Conservation (phyloP, 75 land plant genomes). For the Sequoia sempervirens region DNA sequence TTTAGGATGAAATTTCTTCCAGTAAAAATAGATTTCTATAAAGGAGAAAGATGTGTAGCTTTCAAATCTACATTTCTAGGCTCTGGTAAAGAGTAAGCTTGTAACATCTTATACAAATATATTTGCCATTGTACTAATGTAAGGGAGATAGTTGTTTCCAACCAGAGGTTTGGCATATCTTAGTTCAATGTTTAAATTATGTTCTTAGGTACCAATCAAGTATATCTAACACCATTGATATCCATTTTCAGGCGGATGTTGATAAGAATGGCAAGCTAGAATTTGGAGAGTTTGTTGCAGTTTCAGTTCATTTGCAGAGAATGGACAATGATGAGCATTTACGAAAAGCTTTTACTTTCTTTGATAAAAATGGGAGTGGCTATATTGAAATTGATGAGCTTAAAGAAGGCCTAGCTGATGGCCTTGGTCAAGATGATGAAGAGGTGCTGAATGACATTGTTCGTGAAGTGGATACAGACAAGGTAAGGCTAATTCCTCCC, state of each 20-base stretch:
- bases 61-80: background rate
- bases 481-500: constrained; percentile 29
- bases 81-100: background rate
- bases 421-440: constrained; percentile 40
- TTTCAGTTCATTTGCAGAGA: constrained; percentile 74
- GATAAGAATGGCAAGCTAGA: constrained; percentile 85
- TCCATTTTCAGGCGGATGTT: constrained; percentile 62
- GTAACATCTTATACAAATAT: background rate
- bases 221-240: background rate
- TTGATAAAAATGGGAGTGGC: constrained; percentile 75
- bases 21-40: background rate
- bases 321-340: constrained; percentile 84
- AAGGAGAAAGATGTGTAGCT: background rate
- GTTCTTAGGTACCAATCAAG: background rate
- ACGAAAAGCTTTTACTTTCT: constrained; percentile 62
- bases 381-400: constrained; percentile 75
- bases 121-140: background rate
- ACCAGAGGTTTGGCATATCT: background rate
- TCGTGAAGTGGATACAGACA: constrained; percentile 73
- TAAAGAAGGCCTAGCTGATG: constrained; percentile 51
- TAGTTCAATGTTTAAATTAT: background rate
- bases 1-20: background rate
- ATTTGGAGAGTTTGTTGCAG: constrained; percentile 86
- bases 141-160: background rate
- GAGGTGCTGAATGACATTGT: constrained; percentile 64